These are phyloP conservation scores for Calcarisporium arbuscula DNA, from an alignment of 2,329 filamentous ascomycete species.

Conservation along the genomic window DNA sequence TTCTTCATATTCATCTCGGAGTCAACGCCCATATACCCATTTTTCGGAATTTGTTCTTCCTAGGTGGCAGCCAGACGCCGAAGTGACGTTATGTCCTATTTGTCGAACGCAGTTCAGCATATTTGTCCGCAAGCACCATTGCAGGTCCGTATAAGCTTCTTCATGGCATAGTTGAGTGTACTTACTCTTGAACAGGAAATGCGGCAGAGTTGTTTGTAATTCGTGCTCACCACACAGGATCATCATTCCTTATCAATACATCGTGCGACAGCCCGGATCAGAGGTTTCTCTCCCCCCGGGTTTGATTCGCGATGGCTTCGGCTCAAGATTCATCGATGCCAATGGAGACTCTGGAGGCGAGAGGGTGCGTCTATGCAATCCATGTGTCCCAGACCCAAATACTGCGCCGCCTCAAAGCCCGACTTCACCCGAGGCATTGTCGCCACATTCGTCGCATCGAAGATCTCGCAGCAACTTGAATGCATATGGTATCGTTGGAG, in stretches of 20 bases:
- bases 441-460: constrained; percentile 31
- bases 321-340: constrained; percentile 34
- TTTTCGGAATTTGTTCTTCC: constrained; percentile 55
- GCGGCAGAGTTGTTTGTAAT: constrained; percentile 84
- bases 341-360: constrained; percentile 47
- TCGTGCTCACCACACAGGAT: constrained; percentile 90
- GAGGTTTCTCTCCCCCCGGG: constrained; percentile 31
- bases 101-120: constrained; percentile 75
- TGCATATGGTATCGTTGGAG: constrained; percentile 15
- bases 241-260: constrained; percentile 88
- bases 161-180: background rate
- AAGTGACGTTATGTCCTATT: constrained; percentile 78
- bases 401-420: constrained; percentile 46
- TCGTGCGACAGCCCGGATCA: constrained; percentile 66
- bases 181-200: constrained; percentile 57
- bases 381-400: constrained; percentile 57
- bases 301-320: constrained; percentile 31
- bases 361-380: constrained; percentile 54
- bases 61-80: constrained; percentile 81
- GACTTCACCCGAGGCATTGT: constrained; percentile 23
- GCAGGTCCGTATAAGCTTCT: constrained; percentile 51
- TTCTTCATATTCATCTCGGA: no score
- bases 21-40: no score
- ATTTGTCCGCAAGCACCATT: constrained; percentile 87
- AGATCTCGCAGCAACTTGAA: constrained; percentile 40